Conservation (phyloP, 1,139 yeast genomes). For the Hansenula lynferdii region DNA sequence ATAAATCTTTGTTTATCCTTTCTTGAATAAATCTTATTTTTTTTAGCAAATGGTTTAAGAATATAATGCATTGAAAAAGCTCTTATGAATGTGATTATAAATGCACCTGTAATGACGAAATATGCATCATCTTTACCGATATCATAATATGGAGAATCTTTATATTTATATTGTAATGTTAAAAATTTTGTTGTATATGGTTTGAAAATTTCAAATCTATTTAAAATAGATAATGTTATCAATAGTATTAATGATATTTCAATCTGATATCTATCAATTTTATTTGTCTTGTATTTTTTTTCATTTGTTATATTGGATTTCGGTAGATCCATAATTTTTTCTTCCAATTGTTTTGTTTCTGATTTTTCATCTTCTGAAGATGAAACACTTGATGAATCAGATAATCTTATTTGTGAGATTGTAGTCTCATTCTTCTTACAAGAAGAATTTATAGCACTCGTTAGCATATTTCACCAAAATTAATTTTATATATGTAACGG, state of each 20-base stretch:
- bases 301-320: neutral
- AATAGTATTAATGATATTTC: constrained; percentile 14
- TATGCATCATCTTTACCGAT: constrained; percentile 55
- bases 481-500: too few species aligned
- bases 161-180: constrained; percentile 42
- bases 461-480: too few species aligned
- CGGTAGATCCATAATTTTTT: neutral
- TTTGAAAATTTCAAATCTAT: constrained; percentile 7
- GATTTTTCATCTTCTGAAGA: constrained; percentile 3
- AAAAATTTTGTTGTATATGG: constrained; percentile 36
- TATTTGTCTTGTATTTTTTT: constrained; percentile 6
- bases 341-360: neutral
- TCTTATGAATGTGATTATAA: constrained; percentile 54
- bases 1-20: constrained; percentile 66
- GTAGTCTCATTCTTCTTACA: constrained; percentile 6
- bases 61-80: constrained; percentile 54
- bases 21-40: constrained; percentile 38
- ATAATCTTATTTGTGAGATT: constrained; percentile 7
- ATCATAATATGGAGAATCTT: constrained; percentile 35
- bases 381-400: constrained; percentile 4
- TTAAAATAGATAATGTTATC: constrained; percentile 5
- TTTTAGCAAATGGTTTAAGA: constrained; percentile 53
- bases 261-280: constrained; percentile 19
- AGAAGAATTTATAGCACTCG: neutral
- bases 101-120: constrained; percentile 50